These are phyloP conservation scores for Cicer judaicum DNA, from an alignment of 306 rosid genomes.

Conservation along the genomic window DNA sequence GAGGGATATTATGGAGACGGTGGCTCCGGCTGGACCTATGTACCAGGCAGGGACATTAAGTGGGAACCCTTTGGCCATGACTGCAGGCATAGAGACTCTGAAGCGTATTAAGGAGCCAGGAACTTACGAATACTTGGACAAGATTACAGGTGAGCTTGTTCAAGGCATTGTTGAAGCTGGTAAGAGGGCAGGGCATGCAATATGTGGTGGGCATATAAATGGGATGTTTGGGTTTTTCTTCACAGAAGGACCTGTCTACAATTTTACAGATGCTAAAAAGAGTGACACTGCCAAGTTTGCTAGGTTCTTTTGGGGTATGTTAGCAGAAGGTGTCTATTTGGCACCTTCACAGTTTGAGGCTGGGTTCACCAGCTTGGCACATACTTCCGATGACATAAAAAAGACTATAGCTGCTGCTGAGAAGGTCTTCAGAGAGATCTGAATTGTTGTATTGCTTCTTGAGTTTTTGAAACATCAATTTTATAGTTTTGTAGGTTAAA, in stretches of 20 bases:
- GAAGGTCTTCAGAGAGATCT: slow-evolving; percentile 75
- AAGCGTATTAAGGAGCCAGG: slow-evolving; percentile 82
- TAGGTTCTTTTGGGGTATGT: slow-evolving; percentile 83
- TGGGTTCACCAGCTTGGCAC: slow-evolving; percentile 97
- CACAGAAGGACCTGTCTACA: slow-evolving; percentile 89
- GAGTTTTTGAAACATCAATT: slow-evolving; percentile 24
- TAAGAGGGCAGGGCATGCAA: slow-evolving; percentile 85
- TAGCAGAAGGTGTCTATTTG: slow-evolving; percentile 91
- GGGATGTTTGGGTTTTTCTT: slow-evolving; percentile 98
- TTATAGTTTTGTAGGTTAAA: slow-evolving; percentile 45
- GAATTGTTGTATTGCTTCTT: slow-evolving; percentile 38
- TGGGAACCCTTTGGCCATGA: slow-evolving; percentile 98
- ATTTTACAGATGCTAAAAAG: slow-evolving; percentile 81
- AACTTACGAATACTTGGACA: slow-evolving; percentile 74
- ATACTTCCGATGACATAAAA: slow-evolving; percentile 74
- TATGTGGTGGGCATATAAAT: slow-evolving; percentile 82
- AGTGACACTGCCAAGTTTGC: slow-evolving; percentile 80
- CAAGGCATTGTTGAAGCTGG: slow-evolving; percentile 82
- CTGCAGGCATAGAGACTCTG: slow-evolving; percentile 91
- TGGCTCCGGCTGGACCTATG: slow-evolving; percentile 97
- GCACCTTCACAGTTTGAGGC: slow-evolving; percentile 99
- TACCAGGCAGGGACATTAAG: slow-evolving; percentile 97
- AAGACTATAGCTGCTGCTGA: slow-evolving; percentile 95
- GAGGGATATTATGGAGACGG: slow-evolving; percentile 92
- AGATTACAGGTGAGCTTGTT: slow-evolving; percentile 74